Conservation (phyloP, 1,284 basidiomycete genomes). For the Fistulinella cinereoalba region DNA sequence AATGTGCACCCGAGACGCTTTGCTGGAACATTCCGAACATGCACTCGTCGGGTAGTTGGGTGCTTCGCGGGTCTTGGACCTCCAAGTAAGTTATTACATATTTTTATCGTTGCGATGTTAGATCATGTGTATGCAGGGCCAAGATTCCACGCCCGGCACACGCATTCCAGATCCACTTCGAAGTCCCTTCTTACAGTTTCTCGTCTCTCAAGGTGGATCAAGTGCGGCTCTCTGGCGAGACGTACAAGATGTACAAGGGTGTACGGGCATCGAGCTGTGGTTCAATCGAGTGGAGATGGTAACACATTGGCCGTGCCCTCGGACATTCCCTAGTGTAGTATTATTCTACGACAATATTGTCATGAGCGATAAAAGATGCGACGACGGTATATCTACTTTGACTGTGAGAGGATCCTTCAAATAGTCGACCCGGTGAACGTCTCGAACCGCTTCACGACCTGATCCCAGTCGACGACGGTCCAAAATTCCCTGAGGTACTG, state of each 20-base stretch:
- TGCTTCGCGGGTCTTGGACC: constrained; percentile 73
- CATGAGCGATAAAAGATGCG: too few relatives aligned
- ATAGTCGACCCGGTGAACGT: constrained; percentile 13
- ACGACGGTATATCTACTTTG: constrained; percentile 10
- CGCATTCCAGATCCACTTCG: constrained; percentile 70
- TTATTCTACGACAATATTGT: too few relatives aligned
- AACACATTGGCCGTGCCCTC: constrained; percentile 3
- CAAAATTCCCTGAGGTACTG: constrained; percentile 89
- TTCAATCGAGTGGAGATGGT: constrained; percentile 77
- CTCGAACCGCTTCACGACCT: constrained; percentile 45
- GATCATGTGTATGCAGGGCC: constrained; percentile 24
- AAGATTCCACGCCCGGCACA: constrained; percentile 56
- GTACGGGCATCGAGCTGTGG: constrained; percentile 61
- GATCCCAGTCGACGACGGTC: constrained; percentile 84
- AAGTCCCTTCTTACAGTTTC: constrained; percentile 70
- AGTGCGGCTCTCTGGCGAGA: constrained; percentile 76
- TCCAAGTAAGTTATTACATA: constrained; percentile 48
- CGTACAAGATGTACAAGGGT: constrained; percentile 84
- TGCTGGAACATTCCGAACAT: constrained; percentile 77
- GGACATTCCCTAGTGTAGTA: too few relatives aligned
- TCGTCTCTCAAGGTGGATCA: constrained; percentile 84
- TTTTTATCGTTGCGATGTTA: not conserved
- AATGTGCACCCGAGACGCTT: constrained; percentile 46
- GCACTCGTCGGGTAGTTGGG: constrained; percentile 66
- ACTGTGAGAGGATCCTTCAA: constrained; percentile 10